These are phyloP conservation scores for Paramecium sexaurelia DNA, from an alignment of 73 alveolate genomes.

Conservation along the genomic window DNA sequence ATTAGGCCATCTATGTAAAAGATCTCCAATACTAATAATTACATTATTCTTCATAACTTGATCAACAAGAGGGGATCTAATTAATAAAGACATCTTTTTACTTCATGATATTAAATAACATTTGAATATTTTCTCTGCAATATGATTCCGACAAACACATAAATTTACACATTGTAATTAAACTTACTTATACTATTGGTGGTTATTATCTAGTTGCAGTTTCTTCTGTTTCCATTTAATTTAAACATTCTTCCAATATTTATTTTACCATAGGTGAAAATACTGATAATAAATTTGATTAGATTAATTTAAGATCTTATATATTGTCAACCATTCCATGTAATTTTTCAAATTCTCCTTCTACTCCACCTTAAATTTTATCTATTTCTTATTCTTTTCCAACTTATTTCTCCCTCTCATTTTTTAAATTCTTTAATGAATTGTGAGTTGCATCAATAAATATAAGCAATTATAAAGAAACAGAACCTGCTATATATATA, in stretches of 20 bases:
- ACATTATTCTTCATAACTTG: constrained; percentile 54
- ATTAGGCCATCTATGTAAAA: constrained; percentile 61
- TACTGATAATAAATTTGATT: constrained; percentile 40
- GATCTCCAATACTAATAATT: constrained; percentile 55
- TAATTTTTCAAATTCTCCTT: constrained; percentile 63
- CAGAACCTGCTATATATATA: constrained; percentile 37
- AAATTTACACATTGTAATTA: constrained; percentile 61
- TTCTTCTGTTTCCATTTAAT: constrained; percentile 3
- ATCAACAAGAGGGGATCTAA: constrained; percentile 53
- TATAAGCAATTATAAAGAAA: constrained; percentile 35
- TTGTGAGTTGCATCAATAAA: constrained; percentile 52
- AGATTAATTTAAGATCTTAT: neutral
- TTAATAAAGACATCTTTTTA: neutral
- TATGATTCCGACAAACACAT: constrained; percentile 52
- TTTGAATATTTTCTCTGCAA: constrained; percentile 31
- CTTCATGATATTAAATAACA: constrained; percentile 48
- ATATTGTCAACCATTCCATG: constrained; percentile 8
- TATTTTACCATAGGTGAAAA: constrained; percentile 50
- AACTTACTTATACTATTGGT: constrained; percentile 45
- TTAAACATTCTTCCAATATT: constrained; percentile 14
- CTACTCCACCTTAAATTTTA: constrained; percentile 60
- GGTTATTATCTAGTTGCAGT: neutral
- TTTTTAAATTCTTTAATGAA: constrained; percentile 30
- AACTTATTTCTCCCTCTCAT: constrained; percentile 52
- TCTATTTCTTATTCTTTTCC: constrained; percentile 61